Evolutionary conservation across 352 stramenopile genomes (phyloP), one percentile per base, ranked within the genome.

Genomic region (Globisporangium megalacanthum): DNA sequence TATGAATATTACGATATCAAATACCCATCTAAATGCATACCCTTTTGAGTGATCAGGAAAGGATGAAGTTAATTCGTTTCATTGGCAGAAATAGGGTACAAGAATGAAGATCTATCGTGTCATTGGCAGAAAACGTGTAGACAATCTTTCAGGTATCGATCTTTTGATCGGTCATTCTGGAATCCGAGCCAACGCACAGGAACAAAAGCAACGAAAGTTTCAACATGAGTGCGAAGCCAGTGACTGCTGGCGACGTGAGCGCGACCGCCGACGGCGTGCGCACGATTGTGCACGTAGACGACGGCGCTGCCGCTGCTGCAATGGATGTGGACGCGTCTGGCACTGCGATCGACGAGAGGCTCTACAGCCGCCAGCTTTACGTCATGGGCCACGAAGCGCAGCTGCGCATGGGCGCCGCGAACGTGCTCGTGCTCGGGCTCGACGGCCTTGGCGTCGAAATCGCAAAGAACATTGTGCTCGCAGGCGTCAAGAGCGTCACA

Each of bases 381-480:
- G 98, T 99, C 22, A 99, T 99, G 93, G 98, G 98, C 22, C 97
- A 98, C 69, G 97, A 99, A 65, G 97, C 97, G 14, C 97, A 99
- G 80, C 76, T 91, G 60, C 88, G 94, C 46, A 99, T 99, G 97
- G 95, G 95, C 62, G 73, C 77, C 19, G 91, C 90, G 15, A 95
- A 96, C 52, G 97, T 98, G 31, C 83, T 99, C 37, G 79, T 99
- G 61, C 69, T 98, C 54, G 97, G 97, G 1, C 70, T 97, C 29
- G 96, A 97, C 48, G 97, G 97, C 0, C 77, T 99, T 6, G 97
- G 96, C 41, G 94, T 98, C 11, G 97, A 99, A 73, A 90, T 99
- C 35, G 97, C 96, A 41, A 99, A 99, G 79, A 99, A 99, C 72
- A 95, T 99, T 42, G 98, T 99, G 64, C 74, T 99, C 11, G 96